phyloP scores from a whole-genome alignment of 805 yeast genomes.

The Wickerhamiella brachini region DNA sequence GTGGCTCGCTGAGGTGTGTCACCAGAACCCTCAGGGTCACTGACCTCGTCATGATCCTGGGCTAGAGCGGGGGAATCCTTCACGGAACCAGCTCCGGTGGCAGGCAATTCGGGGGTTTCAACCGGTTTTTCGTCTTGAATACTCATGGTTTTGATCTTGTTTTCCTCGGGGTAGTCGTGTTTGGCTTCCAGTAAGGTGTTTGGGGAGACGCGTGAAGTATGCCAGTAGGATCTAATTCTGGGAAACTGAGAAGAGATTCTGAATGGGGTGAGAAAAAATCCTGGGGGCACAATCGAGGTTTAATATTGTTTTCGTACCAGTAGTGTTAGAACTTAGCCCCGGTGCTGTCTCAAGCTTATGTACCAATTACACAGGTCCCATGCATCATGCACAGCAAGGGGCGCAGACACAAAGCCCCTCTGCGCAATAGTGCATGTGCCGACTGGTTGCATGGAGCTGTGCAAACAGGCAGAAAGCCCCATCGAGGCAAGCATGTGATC shows the following conservation, averaged over 20 bases:
- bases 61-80: not conserved
- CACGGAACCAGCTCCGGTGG: not conserved
- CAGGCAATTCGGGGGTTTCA: not conserved
- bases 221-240: not conserved
- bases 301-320: not conserved
- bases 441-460: not conserved
- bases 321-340: not conserved
- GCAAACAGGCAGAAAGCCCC: not conserved
- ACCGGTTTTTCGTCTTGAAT: not conserved
- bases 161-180: not conserved
- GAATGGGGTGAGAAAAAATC: not conserved
- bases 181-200: not conserved
- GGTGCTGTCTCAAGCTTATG: not conserved
- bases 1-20: conserved; percentile 1
- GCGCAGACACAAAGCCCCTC: conserved; percentile 1
- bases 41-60: not conserved
- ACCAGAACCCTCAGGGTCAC: not conserved
- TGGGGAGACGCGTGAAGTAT: not conserved
- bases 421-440: not conserved
- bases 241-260: not conserved
- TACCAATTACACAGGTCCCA: not conserved
- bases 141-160: not conserved
- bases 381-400: not conserved
- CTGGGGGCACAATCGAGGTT: not conserved
- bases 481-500: not conserved